phyloP scores from a whole-genome alignment of 148 eudicot species.

The Spergularia bocconei region DNA sequence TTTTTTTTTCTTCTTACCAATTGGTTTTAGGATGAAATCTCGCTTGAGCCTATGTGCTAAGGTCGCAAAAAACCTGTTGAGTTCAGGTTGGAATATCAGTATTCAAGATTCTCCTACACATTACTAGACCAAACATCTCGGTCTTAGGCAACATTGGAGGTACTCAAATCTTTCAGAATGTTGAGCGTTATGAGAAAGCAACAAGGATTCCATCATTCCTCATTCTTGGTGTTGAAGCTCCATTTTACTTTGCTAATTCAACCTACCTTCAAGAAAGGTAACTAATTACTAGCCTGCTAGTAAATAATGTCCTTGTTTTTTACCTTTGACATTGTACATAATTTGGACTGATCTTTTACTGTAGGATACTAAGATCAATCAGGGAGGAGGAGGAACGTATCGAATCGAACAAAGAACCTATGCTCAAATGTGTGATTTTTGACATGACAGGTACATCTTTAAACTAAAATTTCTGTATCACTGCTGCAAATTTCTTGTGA shows the following conservation, averaged over 20 bases:
- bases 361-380: slow-evolving; percentile 82
- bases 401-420: slow-evolving; percentile 32
- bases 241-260: slow-evolving; percentile 82
- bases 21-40: neutral
- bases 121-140: slow-evolving; percentile 73
- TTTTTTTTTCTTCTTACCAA: neutral
- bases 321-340: neutral
- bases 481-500: neutral
- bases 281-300: neutral
- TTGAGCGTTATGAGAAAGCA: slow-evolving; percentile 66
- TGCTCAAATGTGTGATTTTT: slow-evolving; percentile 60
- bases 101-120: slow-evolving; percentile 79
- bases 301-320: neutral
- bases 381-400: slow-evolving; percentile 86
- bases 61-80: neutral
- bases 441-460: slow-evolving; percentile 76
- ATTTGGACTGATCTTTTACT: neutral
- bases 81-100: slow-evolving; percentile 86
- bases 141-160: slow-evolving; percentile 70
- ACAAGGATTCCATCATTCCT: slow-evolving; percentile 71
- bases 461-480: neutral
- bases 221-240: slow-evolving; percentile 78
- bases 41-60: neutral
- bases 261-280: slow-evolving; percentile 93
- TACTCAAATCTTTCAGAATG: slow-evolving; percentile 64